A percentile compares a stretch with the other conserved stretches of the same genome.
These are phyloP conservation scores for Suhomyces vadensis DNA, from an alignment of 805 yeast species.

Conservation along the genomic window DNA sequence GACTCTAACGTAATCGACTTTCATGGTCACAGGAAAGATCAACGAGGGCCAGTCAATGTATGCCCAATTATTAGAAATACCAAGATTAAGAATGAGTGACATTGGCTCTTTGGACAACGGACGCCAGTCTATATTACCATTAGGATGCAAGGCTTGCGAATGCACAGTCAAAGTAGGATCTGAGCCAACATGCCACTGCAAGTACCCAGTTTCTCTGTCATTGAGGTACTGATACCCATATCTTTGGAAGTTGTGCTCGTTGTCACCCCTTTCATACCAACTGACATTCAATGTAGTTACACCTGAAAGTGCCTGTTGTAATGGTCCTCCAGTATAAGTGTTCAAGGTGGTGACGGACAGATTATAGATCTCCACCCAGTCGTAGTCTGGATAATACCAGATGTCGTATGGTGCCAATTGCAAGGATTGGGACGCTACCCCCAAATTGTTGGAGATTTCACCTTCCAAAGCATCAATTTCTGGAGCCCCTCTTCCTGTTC, in stretches of 20 bases:
- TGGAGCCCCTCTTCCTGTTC: conserved; percentile 92
- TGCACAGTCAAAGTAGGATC: conserved; percentile 72
- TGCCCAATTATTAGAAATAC: conserved; percentile 90
- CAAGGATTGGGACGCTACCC: conserved; percentile 83
- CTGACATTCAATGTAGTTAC: conserved; percentile 72
- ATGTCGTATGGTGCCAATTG: conserved; percentile 94
- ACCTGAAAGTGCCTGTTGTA: conserved; percentile 89
- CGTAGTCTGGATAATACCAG: conserved; percentile 91
- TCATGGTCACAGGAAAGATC: conserved; percentile 74
- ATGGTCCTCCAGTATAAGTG: conserved; percentile 88
- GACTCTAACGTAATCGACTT: conserved; percentile 84
- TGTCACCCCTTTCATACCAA: conserved; percentile 76
- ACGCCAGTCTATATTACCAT: conserved; percentile 88
- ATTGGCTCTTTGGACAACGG: conserved; percentile 86
- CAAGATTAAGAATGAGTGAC: conserved; percentile 85
- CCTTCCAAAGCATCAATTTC: conserved; percentile 93
- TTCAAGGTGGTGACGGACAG: conserved; percentile 73
- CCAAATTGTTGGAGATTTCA: conserved; percentile 55
- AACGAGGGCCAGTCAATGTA: conserved; percentile 87
- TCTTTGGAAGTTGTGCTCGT: conserved; percentile 58
- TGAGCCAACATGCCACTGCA: conserved; percentile 85
- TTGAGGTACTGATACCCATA: conserved; percentile 78
- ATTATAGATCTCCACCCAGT: conserved; percentile 73
- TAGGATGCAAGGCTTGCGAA: conserved; percentile 78
- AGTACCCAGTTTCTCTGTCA: conserved; percentile 67